Base-by-base conservation (phyloP, 352 stramenopile species). In the Pythium apleroticum region DNA sequence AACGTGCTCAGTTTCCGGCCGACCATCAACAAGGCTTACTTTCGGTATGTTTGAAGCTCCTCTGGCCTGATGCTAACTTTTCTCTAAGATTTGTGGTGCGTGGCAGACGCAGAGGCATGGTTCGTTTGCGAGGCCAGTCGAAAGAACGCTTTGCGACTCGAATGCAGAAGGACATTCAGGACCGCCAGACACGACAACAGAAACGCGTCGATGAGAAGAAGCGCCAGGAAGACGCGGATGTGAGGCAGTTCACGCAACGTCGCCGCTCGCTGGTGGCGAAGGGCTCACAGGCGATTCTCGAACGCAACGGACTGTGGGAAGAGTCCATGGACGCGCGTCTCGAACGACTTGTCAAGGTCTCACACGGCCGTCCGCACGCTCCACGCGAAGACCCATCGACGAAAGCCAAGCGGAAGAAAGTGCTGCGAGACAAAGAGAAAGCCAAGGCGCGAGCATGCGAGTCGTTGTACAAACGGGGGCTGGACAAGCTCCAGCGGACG, bases 1-100 rank as follows among this genome's bases (percentile, higher is more conserved):
- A 75, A 62, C 66, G 75, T 86, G 25, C 66, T 82, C 12, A 82
- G 77, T 4, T 89, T 86, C 41, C 71, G 70, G 9, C 77, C 80
- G 12, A 85, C 72, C 57, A 86, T 89, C 63, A 89, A 89, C 72
- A 67, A 22, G 2, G 19, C 57, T 8, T 81, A 71, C 33, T 58
- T 30, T 58, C 61, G 56, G 60, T 61, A 22, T 11, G 43, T 60
- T n/a, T n/a, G n/a, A n/a, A n/a, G n/a, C n/a, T n/a, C n/a, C n/a
- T n/a, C n/a, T n/a, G n/a, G n/a, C n/a, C n/a, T n/a, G n/a, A n/a
- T n/a, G n/a, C n/a, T n/a, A n/a, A n/a, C n/a, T n/a, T n/a, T n/a
- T n/a, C n/a, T n/a, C n/a, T n/a, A n/a, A n/a, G n/a, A n/a, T n/a
- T 35, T 17, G 30, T 52, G 35, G 14, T 60, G 20, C 15, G 8